Conservation (phyloP, 2,329 filamentous ascomycete species). For the Diaporthe capsici region DNA sequence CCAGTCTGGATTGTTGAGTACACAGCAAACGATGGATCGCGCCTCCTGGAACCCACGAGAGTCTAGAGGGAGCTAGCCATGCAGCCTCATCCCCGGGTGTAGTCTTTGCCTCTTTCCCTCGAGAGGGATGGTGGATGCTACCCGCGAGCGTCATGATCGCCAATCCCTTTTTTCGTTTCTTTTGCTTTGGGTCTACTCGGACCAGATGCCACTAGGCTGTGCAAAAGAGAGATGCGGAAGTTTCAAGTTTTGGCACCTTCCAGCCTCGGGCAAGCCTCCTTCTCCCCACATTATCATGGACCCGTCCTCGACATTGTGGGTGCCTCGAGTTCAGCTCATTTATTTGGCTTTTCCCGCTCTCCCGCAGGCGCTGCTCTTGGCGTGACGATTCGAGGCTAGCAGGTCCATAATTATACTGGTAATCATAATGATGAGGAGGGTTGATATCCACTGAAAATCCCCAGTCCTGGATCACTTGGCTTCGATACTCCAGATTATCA, state of each 20-base stretch:
- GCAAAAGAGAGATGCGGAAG: conserved; percentile 5
- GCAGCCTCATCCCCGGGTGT: conserved; percentile 1
- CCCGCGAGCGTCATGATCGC: background rate
- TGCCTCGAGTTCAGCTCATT: conserved; percentile 31
- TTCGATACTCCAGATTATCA: conserved; percentile 1
- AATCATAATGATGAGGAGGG: background rate
- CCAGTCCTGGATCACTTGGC: background rate
- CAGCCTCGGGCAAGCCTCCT: conserved; percentile 28
- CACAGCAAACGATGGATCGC: background rate
- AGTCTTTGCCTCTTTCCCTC: background rate
- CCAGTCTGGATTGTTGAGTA: background rate
- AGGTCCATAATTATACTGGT: background rate
- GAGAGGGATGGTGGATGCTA: background rate
- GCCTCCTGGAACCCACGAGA: conserved; percentile 17
- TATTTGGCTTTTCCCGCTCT: conserved; percentile 20
- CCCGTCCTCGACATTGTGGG: conserved; percentile 1
- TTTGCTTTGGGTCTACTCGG: background rate
- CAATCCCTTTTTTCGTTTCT: background rate
- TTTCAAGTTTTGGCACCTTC: conserved; percentile 21
- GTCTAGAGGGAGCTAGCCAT: conserved; percentile 9
- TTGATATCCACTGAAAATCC: background rate
- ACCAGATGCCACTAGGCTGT: conserved; percentile 18
- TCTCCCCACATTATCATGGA: conserved; percentile 6
- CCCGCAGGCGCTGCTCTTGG: conserved; percentile 8
- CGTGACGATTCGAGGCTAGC: conserved; percentile 3